Evolutionary conservation across 371 early-diverging fungal genomes (phyloP).

Genomic region (Ordospora pajunii): DNA sequence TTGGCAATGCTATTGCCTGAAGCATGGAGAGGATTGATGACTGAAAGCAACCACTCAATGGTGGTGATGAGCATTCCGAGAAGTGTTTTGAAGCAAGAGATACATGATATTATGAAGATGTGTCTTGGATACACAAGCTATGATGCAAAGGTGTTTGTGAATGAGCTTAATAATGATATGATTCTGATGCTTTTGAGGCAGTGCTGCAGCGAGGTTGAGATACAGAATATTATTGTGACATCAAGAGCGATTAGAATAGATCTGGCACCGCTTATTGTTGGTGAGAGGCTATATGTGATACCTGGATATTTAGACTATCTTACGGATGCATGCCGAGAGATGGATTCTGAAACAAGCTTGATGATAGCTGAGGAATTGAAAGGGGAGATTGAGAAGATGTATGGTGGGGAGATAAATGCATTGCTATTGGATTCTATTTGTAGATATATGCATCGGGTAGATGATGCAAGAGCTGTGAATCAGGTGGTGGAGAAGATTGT

Average conservation of each 20-base stretch:
- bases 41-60: not conserved
- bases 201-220: not conserved
- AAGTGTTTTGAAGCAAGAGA: not conserved
- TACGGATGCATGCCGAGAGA: not conserved
- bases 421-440: not conserved
- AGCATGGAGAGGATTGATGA: not conserved
- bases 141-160: not conserved
- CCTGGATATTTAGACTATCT: not conserved
- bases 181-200: not conserved
- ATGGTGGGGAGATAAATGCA: not conserved
- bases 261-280: not conserved
- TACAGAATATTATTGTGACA: not conserved
- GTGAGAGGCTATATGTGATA: not conserved
- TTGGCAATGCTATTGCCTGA: not conserved
- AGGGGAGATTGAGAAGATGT: not conserved
- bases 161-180: not conserved
- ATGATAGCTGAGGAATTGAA: not conserved
- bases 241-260: not conserved
- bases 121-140: slow-evolving; percentile 21
- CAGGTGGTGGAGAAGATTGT: not conserved
- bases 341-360: not conserved
- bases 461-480: not conserved
- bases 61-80: not conserved
- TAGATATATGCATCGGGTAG: not conserved
- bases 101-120: slow-evolving; percentile 2